phyloP scores from a whole-genome alignment of 2,329 filamentous ascomycete genomes.

The Cryphonectria parasitica region DNA sequence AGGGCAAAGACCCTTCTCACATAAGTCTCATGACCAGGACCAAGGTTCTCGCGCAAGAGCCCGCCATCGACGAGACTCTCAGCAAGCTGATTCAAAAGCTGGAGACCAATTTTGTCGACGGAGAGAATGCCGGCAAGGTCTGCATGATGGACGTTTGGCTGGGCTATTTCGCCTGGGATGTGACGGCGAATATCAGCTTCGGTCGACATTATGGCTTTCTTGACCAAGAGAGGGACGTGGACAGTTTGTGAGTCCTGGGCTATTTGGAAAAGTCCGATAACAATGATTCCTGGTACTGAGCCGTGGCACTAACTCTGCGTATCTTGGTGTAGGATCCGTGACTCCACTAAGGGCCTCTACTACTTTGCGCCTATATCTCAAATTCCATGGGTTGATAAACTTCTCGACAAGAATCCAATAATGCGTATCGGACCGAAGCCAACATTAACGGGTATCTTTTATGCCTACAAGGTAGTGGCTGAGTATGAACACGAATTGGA shows the following conservation, averaged over 20 bases:
- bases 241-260: neutral
- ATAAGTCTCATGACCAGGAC: neutral
- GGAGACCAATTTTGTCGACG: conserved; percentile 14
- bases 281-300: neutral
- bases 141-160: conserved; percentile 24
- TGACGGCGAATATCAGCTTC: conserved; percentile 19
- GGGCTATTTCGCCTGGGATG: conserved; percentile 17
- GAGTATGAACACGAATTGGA: conserved; percentile 3
- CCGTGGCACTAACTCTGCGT: neutral
- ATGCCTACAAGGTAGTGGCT: conserved; percentile 14
- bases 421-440: conserved; percentile 33
- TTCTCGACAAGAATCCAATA: conserved; percentile 38
- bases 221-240: conserved; percentile 11
- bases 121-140: conserved; percentile 1
- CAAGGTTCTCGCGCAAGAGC: conserved; percentile 19
- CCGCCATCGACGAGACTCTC: conserved; percentile 14
- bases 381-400: conserved; percentile 36
- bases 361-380: conserved; percentile 37
- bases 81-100: conserved; percentile 15
- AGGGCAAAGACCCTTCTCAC: neutral
- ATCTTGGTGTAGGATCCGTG: conserved; percentile 3
- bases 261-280: neutral
- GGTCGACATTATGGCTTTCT: conserved; percentile 15
- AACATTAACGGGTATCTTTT: conserved; percentile 11
- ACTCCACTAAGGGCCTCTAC: conserved; percentile 37